A percentile compares a stretch with the other conserved stretches of the same genome.
Evolutionary conservation across 1,139 yeast species (phyloP).

Genomic region (Suhomyces atakaporum): DNA sequence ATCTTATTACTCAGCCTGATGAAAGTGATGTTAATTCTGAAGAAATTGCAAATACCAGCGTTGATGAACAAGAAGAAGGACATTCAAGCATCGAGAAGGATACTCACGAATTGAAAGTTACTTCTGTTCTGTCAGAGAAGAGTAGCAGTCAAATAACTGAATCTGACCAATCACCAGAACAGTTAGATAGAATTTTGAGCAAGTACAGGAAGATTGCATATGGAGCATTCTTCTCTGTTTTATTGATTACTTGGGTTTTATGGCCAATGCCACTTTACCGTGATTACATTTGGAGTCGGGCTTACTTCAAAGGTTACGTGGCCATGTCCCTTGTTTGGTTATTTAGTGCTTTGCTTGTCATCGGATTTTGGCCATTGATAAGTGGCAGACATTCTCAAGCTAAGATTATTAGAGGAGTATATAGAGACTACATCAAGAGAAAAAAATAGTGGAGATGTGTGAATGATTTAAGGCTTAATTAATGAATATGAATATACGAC

Average conservation of each 20-base stretch:
- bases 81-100: not conserved
- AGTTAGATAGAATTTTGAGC: conserved; percentile 8
- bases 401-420: conserved; percentile 26
- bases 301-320: conserved; percentile 45
- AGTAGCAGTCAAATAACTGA: not conserved
- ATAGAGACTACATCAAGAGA: conserved; percentile 6
- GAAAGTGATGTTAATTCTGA: not conserved
- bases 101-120: not conserved
- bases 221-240: conserved; percentile 26
- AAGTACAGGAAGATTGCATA: conserved; percentile 25
- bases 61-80: not conserved
- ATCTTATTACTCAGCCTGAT: conserved; percentile 22
- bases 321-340: conserved; percentile 43
- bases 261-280: conserved; percentile 53
- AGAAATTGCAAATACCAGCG: conserved; percentile 1
- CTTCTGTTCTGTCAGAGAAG: conserved; percentile 1
- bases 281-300: conserved; percentile 40
- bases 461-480: too few relatives aligned
- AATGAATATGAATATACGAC: too few relatives aligned
- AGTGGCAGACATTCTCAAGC: conserved; percentile 35
- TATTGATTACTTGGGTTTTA: conserved; percentile 39
- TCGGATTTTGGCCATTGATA: conserved; percentile 41
- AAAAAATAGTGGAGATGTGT: not conserved
- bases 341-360: conserved; percentile 30
- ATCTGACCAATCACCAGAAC: conserved; percentile 1